phyloP scores from a whole-genome alignment of 345 rosid genomes.

The Ceriops tagal region DNA sequence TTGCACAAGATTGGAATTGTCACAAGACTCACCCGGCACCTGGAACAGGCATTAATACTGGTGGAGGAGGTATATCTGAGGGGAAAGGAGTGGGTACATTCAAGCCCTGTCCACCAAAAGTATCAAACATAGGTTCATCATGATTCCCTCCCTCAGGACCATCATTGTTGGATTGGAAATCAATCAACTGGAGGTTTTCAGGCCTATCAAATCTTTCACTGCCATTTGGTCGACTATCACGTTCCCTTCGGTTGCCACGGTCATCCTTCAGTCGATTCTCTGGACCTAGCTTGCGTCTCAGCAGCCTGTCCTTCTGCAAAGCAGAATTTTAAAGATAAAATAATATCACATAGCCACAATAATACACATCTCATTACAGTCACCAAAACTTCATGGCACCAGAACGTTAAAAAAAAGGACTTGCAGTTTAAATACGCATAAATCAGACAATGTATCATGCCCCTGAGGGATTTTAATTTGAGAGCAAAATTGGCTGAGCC shows the following conservation, averaged over 20 bases:
- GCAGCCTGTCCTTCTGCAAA: slow-evolving; percentile 69
- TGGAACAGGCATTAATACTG: slow-evolving; percentile 99
- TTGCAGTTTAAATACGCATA: neutral
- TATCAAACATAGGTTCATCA: slow-evolving; percentile 66
- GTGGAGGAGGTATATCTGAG: slow-evolving; percentile 86
- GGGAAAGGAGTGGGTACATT: slow-evolving; percentile 65
- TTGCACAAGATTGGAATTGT: neutral
- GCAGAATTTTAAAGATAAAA: neutral
- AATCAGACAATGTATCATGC: neutral
- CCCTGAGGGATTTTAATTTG: neutral
- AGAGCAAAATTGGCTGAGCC: too few relatives aligned
- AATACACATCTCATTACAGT: neutral
- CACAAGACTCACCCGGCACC: slow-evolving; percentile 86
- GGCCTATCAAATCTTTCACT: slow-evolving; percentile 71
- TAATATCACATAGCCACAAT: neutral
- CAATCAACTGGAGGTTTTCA: slow-evolving; percentile 67
- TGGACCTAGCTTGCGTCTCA: slow-evolving; percentile 61
- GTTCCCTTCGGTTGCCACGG: slow-evolving; percentile 74
- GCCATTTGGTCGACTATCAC: slow-evolving; percentile 65
- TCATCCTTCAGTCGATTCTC: slow-evolving; percentile 84
- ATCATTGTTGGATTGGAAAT: slow-evolving; percentile 52
- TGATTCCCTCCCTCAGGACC: slow-evolving; percentile 60
- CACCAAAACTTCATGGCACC: neutral
- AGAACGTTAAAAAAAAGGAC: neutral
- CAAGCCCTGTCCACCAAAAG: slow-evolving; percentile 77